Base-by-base conservation (phyloP, 768 basidiomycete species). In the Naganishia kalamii region DNA sequence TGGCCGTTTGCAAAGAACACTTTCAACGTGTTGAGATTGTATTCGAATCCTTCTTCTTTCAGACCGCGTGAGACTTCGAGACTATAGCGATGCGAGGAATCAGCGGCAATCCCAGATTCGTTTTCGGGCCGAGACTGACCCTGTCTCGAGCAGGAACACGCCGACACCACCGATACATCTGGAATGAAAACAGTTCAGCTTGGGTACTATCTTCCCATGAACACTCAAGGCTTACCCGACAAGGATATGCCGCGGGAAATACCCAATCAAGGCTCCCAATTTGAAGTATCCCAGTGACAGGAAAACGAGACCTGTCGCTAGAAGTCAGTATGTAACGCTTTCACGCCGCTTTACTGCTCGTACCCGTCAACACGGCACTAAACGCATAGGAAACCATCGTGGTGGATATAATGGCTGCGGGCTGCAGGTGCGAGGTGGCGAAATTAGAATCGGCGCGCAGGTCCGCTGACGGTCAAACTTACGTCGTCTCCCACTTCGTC, bases 201-300 rank as follows among this genome's bases (percentile, higher is more conserved):
- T 43, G 15, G n/a, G 41, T 15, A 88, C 88, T 15, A 86, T 86
- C 61, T 32, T 46, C 6, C 12, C 40, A 11, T n/a, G n/a, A 6
- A 30, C n/a, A 47, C 65, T 49, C 15, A 10, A 70, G 3, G 77
- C 85, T 68, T 72, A 89, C 84, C 93, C 93, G n/a, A 99, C 90
- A 30, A 97, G 84, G 73, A 97, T 96, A 73, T 96, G 92, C 15
- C 94, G 83, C 19, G 94, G 94, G 79, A 98, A 97, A 80, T 98
- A 98, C 0, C 92, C 92, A 37, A 96, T 87, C 10, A 98, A 79
- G 6, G 85, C 82, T 2, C 94, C 94, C 13, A 97, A 82, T 48
- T 85, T 85, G 69, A 93, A 85, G 17, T 83, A 84, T 15, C 92
- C 92, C 21, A 97, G 83, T n/a, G 89, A 78, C 77, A 93, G 86